Evolutionary conservation across 1,284 basidiomycete species (phyloP).

Genomic region (Sphagnurus paluster): DNA sequence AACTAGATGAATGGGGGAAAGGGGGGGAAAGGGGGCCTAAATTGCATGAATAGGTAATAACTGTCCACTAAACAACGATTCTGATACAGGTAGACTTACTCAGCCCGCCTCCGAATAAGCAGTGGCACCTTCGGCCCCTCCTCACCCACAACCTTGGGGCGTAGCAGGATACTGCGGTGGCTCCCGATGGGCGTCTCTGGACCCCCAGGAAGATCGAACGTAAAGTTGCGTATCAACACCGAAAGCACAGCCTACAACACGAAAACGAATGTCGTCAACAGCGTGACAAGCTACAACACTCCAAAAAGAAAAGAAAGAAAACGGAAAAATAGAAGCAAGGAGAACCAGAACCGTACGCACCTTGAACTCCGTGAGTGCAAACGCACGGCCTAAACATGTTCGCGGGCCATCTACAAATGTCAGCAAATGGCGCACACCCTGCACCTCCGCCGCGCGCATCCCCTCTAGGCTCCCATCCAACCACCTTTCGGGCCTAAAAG

Average conservation of each 20-base stretch:
- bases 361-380: slow-evolving; percentile 50
- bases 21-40: no score
- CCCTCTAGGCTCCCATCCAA: slow-evolving; percentile 22
- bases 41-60: no score
- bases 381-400: slow-evolving; percentile 44
- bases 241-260: slow-evolving; percentile 42
- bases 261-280: slow-evolving; percentile 12
- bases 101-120: no score
- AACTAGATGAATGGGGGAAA: no score
- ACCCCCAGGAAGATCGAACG: slow-evolving; percentile 37
- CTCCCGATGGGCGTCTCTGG: slow-evolving; percentile 33
- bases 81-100: no score
- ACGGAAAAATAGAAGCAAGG: no score
- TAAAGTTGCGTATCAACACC: slow-evolving; percentile 42
- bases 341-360: no score
- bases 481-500: slow-evolving; percentile 35
- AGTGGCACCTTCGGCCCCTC: slow-evolving; percentile 40
- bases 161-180: slow-evolving; percentile 35
- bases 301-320: not conserved
- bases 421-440: slow-evolving; percentile 40
- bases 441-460: slow-evolving; percentile 33
- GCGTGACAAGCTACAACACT: not conserved
- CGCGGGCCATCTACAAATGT: slow-evolving; percentile 50
- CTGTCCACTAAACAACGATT: no score
- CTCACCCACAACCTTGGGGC: slow-evolving; percentile 42